Evolutionary conservation across 495 filamentous ascomycete species (phyloP).

Genomic region (Penicillium bovifimosum): DNA sequence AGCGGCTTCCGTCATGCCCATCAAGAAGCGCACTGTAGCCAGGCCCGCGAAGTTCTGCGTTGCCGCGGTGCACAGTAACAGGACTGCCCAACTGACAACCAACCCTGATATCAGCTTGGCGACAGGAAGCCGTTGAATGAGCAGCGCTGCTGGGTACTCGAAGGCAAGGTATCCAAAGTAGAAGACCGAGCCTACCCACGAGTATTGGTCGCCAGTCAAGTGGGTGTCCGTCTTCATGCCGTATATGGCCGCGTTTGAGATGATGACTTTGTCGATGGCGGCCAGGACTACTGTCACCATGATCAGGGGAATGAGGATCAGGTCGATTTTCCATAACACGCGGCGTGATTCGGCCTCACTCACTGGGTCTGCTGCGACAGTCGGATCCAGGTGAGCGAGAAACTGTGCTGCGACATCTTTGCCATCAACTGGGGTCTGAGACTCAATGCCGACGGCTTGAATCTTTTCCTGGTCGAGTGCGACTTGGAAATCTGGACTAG

Average conservation of each 20-base stretch:
- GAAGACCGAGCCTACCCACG: constrained; percentile 44
- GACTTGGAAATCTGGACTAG: too few relatives aligned
- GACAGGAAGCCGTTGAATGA: constrained; percentile 42
- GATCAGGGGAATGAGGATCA: too few relatives aligned
- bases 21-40: constrained; percentile 35
- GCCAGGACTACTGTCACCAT: too few relatives aligned
- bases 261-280: too few relatives aligned
- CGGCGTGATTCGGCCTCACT: too few relatives aligned
- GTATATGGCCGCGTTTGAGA: constrained; percentile 39
- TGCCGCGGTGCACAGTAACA: constrained; percentile 17
- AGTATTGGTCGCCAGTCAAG: constrained; percentile 42
- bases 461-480: too few relatives aligned
- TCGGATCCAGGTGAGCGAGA: too few relatives aligned
- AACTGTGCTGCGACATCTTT: too few relatives aligned
- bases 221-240: constrained; percentile 36
- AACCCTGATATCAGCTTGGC: constrained; percentile 40
- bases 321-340: too few relatives aligned
- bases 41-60: constrained; percentile 20
- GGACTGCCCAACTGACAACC: constrained; percentile 17
- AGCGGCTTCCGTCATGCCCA: constrained; percentile 47
- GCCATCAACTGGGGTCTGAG: too few relatives aligned
- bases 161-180: constrained; percentile 35
- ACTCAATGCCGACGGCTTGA: too few relatives aligned
- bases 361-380: too few relatives aligned
- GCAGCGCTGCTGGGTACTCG: constrained; percentile 21